Conservation (phyloP, 257 asterid genomes). For the Solanum chmielewskii region DNA sequence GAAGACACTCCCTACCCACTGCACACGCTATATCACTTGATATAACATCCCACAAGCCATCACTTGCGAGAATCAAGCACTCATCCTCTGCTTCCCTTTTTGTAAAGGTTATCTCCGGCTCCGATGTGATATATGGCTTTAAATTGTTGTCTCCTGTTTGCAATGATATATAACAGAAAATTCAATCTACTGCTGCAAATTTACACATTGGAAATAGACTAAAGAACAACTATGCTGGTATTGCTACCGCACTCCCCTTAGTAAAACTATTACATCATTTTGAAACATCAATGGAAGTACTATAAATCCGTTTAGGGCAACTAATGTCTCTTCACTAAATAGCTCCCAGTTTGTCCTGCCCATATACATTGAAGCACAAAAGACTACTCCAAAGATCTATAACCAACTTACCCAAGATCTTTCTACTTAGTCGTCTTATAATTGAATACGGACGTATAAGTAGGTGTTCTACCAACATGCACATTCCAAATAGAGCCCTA, state of each 20-base stretch:
- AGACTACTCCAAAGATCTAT: neutral
- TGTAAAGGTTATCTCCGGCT: conserved; percentile 6
- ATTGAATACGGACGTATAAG: neutral
- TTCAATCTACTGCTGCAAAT: neutral
- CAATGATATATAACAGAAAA: neutral
- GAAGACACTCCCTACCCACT: conserved; percentile 4
- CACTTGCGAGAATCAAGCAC: conserved; percentile 10
- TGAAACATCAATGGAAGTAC: neutral
- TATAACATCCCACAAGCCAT: conserved; percentile 18
- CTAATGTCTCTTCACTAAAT: neutral
- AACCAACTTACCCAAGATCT: neutral
- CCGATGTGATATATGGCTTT: conserved; percentile 2
- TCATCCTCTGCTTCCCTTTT: conserved; percentile 9
- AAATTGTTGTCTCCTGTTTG: conserved; percentile 3
- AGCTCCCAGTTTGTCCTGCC: neutral
- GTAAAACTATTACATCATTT: neutral
- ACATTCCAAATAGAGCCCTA: neutral
- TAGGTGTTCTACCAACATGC: neutral
- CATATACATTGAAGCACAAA: neutral
- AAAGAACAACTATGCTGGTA: neutral
- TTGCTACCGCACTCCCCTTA: neutral
- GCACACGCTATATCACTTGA: neutral
- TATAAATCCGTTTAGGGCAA: neutral
- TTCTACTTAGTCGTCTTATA: neutral
- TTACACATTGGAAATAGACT: neutral